These are phyloP conservation scores for Berkeleyomyces basicola DNA, from an alignment of 2,329 filamentous ascomycete genomes.

Conservation along the genomic window DNA sequence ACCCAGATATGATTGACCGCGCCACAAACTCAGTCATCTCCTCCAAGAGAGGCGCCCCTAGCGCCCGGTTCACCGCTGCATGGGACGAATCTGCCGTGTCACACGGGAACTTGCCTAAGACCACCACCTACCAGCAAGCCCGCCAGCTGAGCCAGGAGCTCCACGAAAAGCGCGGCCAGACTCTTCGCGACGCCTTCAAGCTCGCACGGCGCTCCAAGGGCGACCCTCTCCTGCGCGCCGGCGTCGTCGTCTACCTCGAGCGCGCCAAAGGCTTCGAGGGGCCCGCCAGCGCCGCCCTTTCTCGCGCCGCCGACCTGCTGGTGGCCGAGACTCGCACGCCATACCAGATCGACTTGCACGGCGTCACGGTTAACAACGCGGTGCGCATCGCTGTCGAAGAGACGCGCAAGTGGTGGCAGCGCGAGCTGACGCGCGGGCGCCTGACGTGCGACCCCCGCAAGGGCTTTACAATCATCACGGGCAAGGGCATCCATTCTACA, in stretches of 20 bases:
- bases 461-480: conserved; percentile 67
- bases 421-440: background rate
- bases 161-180: background rate
- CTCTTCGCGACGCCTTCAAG: conserved; percentile 23
- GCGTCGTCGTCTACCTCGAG: conserved; percentile 58
- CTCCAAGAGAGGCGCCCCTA: background rate
- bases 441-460: conserved; percentile 26
- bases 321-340: conserved; percentile 49
- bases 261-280: conserved; percentile 47
- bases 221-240: conserved; percentile 56
- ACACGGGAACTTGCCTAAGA: background rate
- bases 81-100: background rate
- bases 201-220: conserved; percentile 40
- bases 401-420: conserved; percentile 57
- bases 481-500: conserved; percentile 60
- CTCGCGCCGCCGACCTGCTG: conserved; percentile 45
- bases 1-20: conserved; percentile 12
- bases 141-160: background rate
- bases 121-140: background rate
- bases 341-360: conserved; percentile 60
- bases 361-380: conserved; percentile 64
- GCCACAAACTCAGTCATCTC: background rate
- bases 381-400: conserved; percentile 56
- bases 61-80: background rate
- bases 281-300: conserved; percentile 15